These are phyloP conservation scores for Neonectria faginata DNA, from an alignment of 2,329 filamentous ascomycete genomes.

Conservation along the genomic window DNA sequence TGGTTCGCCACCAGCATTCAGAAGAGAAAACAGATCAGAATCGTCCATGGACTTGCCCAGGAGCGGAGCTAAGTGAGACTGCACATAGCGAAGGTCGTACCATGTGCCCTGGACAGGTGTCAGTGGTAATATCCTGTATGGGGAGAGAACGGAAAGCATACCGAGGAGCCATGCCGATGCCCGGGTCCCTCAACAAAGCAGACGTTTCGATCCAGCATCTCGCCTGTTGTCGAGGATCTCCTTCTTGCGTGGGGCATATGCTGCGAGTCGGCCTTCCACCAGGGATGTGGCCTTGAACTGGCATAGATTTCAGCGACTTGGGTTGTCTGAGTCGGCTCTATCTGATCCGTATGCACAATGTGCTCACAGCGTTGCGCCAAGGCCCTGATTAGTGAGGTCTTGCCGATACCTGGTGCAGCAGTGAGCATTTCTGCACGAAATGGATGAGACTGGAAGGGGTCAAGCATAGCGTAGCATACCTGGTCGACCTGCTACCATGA, in stretches of 20 bases:
- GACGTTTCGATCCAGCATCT: conserved; percentile 88
- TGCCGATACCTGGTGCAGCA: conserved; percentile 75
- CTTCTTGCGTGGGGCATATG: conserved; percentile 68
- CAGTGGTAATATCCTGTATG: conserved; percentile 44
- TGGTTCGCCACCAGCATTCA: conserved; percentile 84
- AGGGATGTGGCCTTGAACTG: conserved; percentile 85
- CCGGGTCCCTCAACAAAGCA: conserved; percentile 92
- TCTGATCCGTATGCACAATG: conserved; percentile 90
- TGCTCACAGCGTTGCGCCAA: conserved; percentile 89
- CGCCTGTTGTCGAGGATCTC: conserved; percentile 74
- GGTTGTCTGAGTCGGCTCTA: conserved; percentile 51
- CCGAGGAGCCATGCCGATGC: conserved; percentile 65
- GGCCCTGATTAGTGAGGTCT: conserved; percentile 88
- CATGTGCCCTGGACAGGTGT: conserved; percentile 66
- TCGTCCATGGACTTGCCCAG: conserved; percentile 71
- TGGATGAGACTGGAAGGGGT: background rate
- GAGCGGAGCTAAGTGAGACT: conserved; percentile 55
- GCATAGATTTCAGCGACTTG: conserved; percentile 76
- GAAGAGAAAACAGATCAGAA: conserved; percentile 78
- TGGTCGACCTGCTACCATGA: conserved; percentile 84
- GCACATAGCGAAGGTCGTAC: conserved; percentile 77
- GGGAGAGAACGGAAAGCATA: conserved; percentile 50
- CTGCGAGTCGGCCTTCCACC: conserved; percentile 89
- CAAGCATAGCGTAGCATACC: conserved; percentile 60
- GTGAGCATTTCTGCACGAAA: conserved; percentile 5